Base-by-base conservation (phyloP, 352 stramenopile species). In the Phytophthora citricola region DNA sequence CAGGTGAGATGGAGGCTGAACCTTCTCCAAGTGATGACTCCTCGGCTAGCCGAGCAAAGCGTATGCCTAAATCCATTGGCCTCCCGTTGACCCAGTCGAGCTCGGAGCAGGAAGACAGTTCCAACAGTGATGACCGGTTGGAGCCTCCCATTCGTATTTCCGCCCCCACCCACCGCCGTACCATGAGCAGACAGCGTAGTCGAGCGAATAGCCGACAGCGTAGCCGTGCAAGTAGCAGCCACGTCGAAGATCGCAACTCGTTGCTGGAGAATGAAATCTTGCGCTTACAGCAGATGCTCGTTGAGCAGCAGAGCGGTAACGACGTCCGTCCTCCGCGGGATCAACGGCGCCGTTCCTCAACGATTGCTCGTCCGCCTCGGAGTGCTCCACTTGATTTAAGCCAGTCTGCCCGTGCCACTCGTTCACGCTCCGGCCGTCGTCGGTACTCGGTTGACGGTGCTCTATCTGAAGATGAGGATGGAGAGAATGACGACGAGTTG, bases 261-360 rank as follows among this genome's bases (percentile, higher is more conserved):
- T 38, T 81, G 22, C 56, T 92, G 4, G 83, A 91, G 49, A 78
- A 79, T 53, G 85, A 93, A 58, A 92, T 93, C 39, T 53, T 92
- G 62, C 83, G 85, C 9, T 73, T 93, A n/a, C 83, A 92, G 58
- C 75, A 89, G 31, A 79, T 93, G 66, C 80, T 93, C 12, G 55
- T 87, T 9, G 73, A 91, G 40, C 85, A 88, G 43, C 62, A 70
- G 45, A 83, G 72, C 31, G 68, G 45, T 22, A 65, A 24, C 27
- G 41, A 54, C 2, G 29, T 32, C 17, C 29, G 17, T 46, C 51
- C 69, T 55, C 32, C 38, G 20, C 62, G 53, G n/a, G 55, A 74
- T 20, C 58, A 69, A 49, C 49, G 49, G 12, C 52, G 46, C 3
- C 69, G 58, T 14, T 65, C 69, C 12, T 78, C 55, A 31, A 65